Evolutionary conservation across 2,329 filamentous ascomycete genomes (phyloP), one percentile per base, ranked within the genome.

Genomic region (Cercospora sesami): DNA sequence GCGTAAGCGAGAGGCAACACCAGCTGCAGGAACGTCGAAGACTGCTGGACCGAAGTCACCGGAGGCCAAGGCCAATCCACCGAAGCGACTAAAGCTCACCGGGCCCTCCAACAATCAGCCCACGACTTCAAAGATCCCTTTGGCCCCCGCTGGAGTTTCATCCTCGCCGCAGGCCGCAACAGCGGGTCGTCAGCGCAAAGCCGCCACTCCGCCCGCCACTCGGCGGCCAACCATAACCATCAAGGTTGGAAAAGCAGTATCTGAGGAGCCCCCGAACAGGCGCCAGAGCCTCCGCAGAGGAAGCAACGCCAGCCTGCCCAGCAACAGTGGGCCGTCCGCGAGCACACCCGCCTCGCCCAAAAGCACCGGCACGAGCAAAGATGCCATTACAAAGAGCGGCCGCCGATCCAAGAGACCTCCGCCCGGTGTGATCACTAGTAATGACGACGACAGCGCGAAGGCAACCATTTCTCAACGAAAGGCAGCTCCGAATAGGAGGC

Each of bases 381-480:
- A 69, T 23, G 61, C 69, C 30, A 65, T 65, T 65, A 71, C 71
- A 23, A 71, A 72, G 63, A 70, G 69, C 59, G 68, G 72, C 2
- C 81, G 88, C 75, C 87, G 91, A 61, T 82, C 85, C 63, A 92
- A 90, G 80, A 83, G 89, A 66, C 91, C 91, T 57, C 90, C 89
- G 31, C 91, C 91, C 10, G 91, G 91, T 66, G 84, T 91, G 71
- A 87, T 93, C 73, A 91, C 84, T 6, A 69, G 60, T 45, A 71
- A 71, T 18, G 82, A 83, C 23, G 84, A 84, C 60, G 85, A 86
- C 68, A 86, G 86, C 60, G 86, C 86, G 51, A 87, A 87, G 55
- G 86, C 89, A 74, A 91, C 90, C 68, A 88, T 92, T 66, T 90
- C 90, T 67, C 90, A 88, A 80, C 86, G 91, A 58, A 91, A 90